Evolutionary conservation across 768 basidiomycete genomes (phyloP), one percentile per base, ranked within the genome.

Genomic region (Mycena maculata): DNA sequence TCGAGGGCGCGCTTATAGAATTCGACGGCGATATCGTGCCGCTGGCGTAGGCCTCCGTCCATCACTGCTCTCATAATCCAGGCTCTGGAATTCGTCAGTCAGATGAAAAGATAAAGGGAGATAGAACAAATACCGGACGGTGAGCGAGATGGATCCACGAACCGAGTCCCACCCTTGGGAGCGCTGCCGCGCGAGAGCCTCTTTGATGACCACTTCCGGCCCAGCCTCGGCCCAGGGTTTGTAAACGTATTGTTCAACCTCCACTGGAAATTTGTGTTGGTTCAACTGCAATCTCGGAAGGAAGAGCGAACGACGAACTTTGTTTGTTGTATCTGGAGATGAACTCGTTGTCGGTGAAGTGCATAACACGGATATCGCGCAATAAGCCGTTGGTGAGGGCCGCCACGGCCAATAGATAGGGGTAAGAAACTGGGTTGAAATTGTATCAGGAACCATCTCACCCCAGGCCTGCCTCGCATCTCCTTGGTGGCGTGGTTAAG

Each of bases 41-140:
- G 36, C 16, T 50, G 36, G 1, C 39, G 22, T 25, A 63, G 3
- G n/a, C 27, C 49, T 6, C 22, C 20, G 2, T 60, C 63, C 10
- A 71, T 48, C 7, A 62, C 52, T 31, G 45, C 71, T 16, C 58
- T 44, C 60, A 74, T 69, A 31, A 74, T 74, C 73, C 71, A 74
- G 4, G 53, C 42, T 10, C 73, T 74, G 30, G 3, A 20, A 30
- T 28, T 2, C n/a, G 13, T 54, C 20, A 45, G 20, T n/a, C 28
- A 48, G 12, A 3, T 5, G 27, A 1, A 27, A 5, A 41, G 31
- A 20, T 18, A 20, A 41, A 48, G 20, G 15, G 36, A 48, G 33
- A 23, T 22, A 10, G 30, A 16, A 23, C 8, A 28, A 36, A 33
- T 42, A 74, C 73, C 74, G 69, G 53, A 75, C 38, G 36, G 63